Base-by-base conservation (phyloP, 108 stramenopile genomes). In the Pseudonitzschia multistriata region DNA sequence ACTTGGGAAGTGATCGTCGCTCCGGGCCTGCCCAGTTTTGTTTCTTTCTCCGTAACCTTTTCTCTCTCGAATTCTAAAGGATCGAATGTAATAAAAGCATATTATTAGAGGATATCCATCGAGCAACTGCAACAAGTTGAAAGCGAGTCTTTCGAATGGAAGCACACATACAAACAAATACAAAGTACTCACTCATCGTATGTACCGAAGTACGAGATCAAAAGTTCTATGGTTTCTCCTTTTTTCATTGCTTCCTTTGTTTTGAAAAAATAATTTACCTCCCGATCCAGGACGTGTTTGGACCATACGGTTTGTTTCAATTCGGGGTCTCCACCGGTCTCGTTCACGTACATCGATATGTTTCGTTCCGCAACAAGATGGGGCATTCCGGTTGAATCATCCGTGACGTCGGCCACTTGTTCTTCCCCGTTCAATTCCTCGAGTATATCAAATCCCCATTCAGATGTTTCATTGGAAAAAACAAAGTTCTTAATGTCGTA, bases 271-370 rank as follows among this genome's bases (percentile, higher is more conserved):
- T 92, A 92, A 7, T 84, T 52, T 11, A 88, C 77, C 27, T 70
- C 68, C 13, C 84, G 50, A 24, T 82, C 83, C 24, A 76, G 70
- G 24, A 55, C 74, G 24, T 85, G 66, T 11, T 50, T 0, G 5
- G 72, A 63, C 47, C 37, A 63, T 10, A 92, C 86, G 65, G 85
- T 92, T 49, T 81, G 73, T 49, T 77, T 62, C 10, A 82, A 45
- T n/a, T 45, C 45, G 33, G 52, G 31, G 33, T 74, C 47, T 54
- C 88, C 78, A 13, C 88, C 91, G 6, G 84, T 78, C 80, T 93
- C 92, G 66, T 93, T 93, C 17, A 93, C 89, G 64, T 93, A 89
- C 75, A 86, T 81, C 14, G 86, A 63, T 17, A 84, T 64, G 33
- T 83, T 56, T 61, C 67, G 22, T 42, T 72, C 67, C 3, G 92